These are phyloP conservation scores for Pseudogymnoascus sp. DNA, from an alignment of 2,329 filamentous ascomycete genomes.

Conservation along the genomic window DNA sequence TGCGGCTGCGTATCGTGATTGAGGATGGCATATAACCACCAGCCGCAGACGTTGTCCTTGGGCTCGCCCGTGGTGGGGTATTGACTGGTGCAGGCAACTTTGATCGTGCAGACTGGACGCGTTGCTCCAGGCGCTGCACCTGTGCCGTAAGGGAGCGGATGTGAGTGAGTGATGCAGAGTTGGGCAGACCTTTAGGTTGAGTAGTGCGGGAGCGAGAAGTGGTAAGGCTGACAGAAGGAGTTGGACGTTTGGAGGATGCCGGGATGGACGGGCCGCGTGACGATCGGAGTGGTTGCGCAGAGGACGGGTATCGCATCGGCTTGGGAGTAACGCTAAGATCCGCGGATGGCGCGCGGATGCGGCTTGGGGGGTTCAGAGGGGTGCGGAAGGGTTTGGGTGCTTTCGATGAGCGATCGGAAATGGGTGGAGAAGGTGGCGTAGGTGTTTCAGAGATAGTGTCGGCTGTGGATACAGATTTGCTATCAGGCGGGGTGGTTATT, in stretches of 20 bases:
- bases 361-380: conserved; percentile 32
- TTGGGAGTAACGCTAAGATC: conserved; percentile 49
- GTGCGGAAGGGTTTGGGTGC: conserved; percentile 19
- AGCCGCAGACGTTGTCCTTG: conserved; percentile 43
- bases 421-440: conserved; percentile 87
- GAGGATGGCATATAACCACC: conserved; percentile 45
- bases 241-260: conserved; percentile 24
- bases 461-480: conserved; percentile 55
- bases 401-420: conserved; percentile 68
- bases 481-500: conserved; percentile 72
- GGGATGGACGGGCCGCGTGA: conserved; percentile 25
- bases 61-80: conserved; percentile 76
- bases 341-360: conserved; percentile 47
- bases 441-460: conserved; percentile 56
- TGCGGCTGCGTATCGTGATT: conserved; percentile 60
- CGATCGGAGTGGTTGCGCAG: conserved; percentile 22
- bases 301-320: conserved; percentile 26
- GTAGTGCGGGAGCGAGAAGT: conserved; percentile 26
- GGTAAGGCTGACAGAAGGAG: conserved; percentile 31
- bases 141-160: conserved; percentile 91
- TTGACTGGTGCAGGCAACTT: conserved; percentile 76
- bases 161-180: conserved; percentile 72
- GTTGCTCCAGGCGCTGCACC: conserved; percentile 92
- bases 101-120: conserved; percentile 84
- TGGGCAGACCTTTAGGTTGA: conserved; percentile 37